Percentiles rank a stretch among this genome's conserved stretches.
These are phyloP conservation scores for Phytophthora cactorum DNA, from an alignment of 352 stramenopile genomes.

Conservation along the genomic window DNA sequence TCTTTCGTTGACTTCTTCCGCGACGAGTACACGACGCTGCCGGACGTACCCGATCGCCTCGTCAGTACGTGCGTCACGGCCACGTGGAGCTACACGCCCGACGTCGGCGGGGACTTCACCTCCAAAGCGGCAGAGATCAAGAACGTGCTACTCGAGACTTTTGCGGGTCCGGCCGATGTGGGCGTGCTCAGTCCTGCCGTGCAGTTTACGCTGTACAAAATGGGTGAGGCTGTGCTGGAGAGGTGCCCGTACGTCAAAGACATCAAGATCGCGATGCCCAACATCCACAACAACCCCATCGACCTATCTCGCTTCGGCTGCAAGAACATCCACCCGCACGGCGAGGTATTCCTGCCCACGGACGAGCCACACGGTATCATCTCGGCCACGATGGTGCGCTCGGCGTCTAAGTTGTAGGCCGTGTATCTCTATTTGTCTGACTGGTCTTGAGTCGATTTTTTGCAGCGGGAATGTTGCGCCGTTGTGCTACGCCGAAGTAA, in stretches of 20 bases:
- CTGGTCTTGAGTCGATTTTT: too few species aligned
- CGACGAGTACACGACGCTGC: constrained; percentile 82
- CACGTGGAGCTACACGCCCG: constrained; percentile 74
- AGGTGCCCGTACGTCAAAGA: constrained; percentile 69
- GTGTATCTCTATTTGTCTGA: too few species aligned
- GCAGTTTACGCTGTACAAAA: constrained; percentile 87
- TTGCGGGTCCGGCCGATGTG: constrained; percentile 78
- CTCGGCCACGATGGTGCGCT: constrained; percentile 76
- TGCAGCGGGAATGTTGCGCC: too few species aligned
- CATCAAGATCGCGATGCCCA: constrained; percentile 84
- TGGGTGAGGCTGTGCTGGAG: constrained; percentile 83
- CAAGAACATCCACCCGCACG: constrained; percentile 88
- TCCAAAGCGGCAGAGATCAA: constrained; percentile 63
- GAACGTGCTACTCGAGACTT: constrained; percentile 74
- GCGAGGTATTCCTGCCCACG: constrained; percentile 88
- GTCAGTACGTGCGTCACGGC: constrained; percentile 78
- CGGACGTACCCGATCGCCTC: constrained; percentile 78
- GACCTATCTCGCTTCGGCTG: constrained; percentile 85
- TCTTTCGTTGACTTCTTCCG: constrained; percentile 89
- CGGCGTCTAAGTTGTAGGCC: constrained; percentile 48
- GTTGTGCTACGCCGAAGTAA: too few species aligned
- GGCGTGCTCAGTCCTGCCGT: constrained; percentile 80
- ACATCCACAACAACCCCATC: constrained; percentile 91
- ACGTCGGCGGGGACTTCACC: constrained; percentile 47
- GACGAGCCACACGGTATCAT: constrained; percentile 91